Percentiles rank a stretch among this genome's conserved stretches.
Conservation (phyloP, 2,329 filamentous ascomycete species). For the Talaromyces sp. region DNA sequence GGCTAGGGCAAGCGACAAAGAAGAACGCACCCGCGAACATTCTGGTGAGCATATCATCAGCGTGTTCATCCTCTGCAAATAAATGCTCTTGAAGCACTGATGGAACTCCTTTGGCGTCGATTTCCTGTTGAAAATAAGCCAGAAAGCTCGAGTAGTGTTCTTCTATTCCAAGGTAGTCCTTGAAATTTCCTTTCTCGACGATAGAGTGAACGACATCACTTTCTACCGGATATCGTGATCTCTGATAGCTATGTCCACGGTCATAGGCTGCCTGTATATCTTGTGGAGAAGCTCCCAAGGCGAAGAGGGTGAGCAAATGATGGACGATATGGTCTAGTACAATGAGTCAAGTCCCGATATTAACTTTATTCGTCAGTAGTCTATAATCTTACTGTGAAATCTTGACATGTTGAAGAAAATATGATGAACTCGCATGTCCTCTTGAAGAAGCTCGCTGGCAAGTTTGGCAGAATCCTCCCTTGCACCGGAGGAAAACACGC, state of each 20-base stretch:
- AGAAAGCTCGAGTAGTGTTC: constrained; percentile 68
- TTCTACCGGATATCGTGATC: constrained; percentile 44
- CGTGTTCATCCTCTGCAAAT: constrained; percentile 59
- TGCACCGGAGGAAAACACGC: constrained; percentile 42
- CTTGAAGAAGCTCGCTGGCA: constrained; percentile 64
- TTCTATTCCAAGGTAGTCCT: constrained; percentile 56
- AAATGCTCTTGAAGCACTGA: constrained; percentile 60
- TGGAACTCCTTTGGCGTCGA: constrained; percentile 59
- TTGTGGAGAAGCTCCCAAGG: constrained; percentile 59
- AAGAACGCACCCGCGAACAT: constrained; percentile 54
- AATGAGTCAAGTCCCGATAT: neutral
- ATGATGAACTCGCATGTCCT: constrained; percentile 67
- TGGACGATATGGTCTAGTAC: constrained; percentile 66
- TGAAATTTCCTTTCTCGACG: constrained; percentile 51
- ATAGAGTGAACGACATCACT: constrained; percentile 51
- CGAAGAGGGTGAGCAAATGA: constrained; percentile 69
- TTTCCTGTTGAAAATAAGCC: constrained; percentile 67
- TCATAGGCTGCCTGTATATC: constrained; percentile 61
- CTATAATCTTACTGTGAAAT: constrained; percentile 59
- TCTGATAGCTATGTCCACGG: constrained; percentile 62
- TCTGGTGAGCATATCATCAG: constrained; percentile 63
- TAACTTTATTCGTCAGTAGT: no score
- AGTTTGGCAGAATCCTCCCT: constrained; percentile 56
- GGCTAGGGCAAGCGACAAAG: neutral
- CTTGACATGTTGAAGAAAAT: constrained; percentile 71